These are phyloP conservation scores for Herpetospermum pedunculosum DNA, from an alignment of 306 rosid genomes.

Conservation along the genomic window DNA sequence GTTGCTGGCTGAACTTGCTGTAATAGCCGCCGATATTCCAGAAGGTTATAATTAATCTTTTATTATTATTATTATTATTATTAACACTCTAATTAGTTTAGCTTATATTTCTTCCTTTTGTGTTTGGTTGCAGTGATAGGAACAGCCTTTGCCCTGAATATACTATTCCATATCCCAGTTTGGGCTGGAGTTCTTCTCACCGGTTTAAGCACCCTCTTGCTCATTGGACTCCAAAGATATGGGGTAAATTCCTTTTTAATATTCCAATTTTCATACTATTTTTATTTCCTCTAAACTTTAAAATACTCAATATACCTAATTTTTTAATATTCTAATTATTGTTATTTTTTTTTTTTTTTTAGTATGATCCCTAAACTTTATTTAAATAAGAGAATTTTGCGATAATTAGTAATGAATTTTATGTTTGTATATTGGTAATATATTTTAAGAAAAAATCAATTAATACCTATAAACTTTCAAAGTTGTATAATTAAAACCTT, in stretches of 20 bases:
- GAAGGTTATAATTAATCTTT: conserved; percentile 30
- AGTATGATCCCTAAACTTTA: not conserved
- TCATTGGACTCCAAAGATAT: conserved; percentile 67
- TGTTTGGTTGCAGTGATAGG: conserved; percentile 57
- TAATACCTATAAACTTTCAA: no score
- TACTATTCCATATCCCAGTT: conserved; percentile 63
- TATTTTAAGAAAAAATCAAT: no score
- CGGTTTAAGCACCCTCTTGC: conserved; percentile 70
- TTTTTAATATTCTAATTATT: no score
- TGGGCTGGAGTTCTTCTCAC: conserved; percentile 75
- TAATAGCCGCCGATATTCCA: conserved; percentile 89
- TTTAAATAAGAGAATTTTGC: no score
- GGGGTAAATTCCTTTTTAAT: conserved; percentile 39
- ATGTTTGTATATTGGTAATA: not conserved
- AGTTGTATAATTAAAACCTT: no score
- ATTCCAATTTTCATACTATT: no score
- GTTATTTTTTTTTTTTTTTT: no score
- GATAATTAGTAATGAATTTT: no score
- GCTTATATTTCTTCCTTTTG: not conserved
- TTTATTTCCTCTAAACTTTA: no score
- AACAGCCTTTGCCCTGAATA: conserved; percentile 75
- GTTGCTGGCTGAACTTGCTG: conserved; percentile 74
- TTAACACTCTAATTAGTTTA: not conserved
- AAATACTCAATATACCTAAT: no score
- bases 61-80: not conserved